A percentile compares a stretch with the other conserved stretches of the same genome.
These are phyloP conservation scores for Pythium oligandrum DNA, from an alignment of 352 stramenopile species.

Conservation along the genomic window DNA sequence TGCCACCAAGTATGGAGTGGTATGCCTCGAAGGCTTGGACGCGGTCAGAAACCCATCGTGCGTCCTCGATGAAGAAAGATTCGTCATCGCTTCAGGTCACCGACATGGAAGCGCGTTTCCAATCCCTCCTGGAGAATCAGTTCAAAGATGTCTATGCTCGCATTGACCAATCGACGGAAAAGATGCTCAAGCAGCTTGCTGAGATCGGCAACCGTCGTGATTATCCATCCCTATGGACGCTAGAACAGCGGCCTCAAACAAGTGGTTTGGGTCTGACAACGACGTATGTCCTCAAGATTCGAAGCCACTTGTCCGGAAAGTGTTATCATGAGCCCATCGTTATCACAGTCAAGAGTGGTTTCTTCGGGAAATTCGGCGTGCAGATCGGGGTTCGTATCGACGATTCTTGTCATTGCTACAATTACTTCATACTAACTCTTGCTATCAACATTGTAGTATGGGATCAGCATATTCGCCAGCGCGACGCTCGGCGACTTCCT, in stretches of 20 bases:
- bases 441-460: too few species aligned
- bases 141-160: neutral
- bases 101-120: conserved; percentile 1
- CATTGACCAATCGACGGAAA: neutral
- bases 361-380: conserved; percentile 11
- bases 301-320: conserved; percentile 8
- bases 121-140: too few species aligned
- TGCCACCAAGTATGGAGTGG: conserved; percentile 11
- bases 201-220: neutral
- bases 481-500: too few species aligned
- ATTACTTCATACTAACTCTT: neutral
- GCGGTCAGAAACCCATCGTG: neutral
- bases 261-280: neutral
- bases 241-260: neutral
- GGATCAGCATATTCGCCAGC: neutral
- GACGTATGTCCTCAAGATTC: conserved; percentile 2
- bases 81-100: neutral
- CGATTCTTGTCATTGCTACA: too few species aligned
- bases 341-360: neutral
- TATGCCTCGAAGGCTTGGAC: conserved; percentile 3
- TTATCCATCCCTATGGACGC: conserved; percentile 11
- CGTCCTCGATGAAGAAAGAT: neutral
- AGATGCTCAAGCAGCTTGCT: conserved; percentile 1
- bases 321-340: conserved; percentile 10
- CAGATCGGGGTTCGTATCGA: conserved; percentile 10